These are phyloP conservation scores for Rhizopogon vinicolor DNA, from an alignment of 768 basidiomycete species.

Conservation along the genomic window DNA sequence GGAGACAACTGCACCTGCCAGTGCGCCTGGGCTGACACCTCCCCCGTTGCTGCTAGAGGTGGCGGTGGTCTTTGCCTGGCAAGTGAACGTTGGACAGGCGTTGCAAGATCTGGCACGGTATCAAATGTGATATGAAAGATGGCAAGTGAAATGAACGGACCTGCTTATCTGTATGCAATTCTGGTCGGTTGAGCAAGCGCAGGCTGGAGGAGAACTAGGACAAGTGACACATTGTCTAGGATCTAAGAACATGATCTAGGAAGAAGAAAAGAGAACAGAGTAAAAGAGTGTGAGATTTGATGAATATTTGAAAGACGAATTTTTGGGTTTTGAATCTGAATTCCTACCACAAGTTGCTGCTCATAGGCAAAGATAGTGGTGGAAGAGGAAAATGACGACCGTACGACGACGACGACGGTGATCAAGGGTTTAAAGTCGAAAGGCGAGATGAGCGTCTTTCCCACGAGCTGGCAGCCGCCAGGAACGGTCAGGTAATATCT, in stretches of 20 bases:
- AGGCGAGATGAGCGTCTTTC: not conserved
- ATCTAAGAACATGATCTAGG: slow-evolving; percentile 31
- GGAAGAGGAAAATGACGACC: slow-evolving; percentile 1
- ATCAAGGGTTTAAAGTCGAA: not conserved
- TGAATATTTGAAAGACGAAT: slow-evolving; percentile 8
- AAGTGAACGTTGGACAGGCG: slow-evolving; percentile 49
- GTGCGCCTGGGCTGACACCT: slow-evolving; percentile 61
- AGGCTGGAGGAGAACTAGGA: slow-evolving; percentile 39
- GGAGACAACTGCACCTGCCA: slow-evolving; percentile 71
- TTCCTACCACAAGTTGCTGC: slow-evolving; percentile 16
- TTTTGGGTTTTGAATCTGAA: slow-evolving; percentile 13
- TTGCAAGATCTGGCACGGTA: slow-evolving; percentile 47
- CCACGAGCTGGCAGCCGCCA: not conserved
- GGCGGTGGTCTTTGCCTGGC: slow-evolving; percentile 32
- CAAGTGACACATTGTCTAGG: slow-evolving; percentile 51
- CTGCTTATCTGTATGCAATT: slow-evolving; percentile 57
- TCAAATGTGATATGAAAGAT: slow-evolving; percentile 1
- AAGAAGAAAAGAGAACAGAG: slow-evolving; percentile 14
- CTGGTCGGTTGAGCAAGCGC: slow-evolving; percentile 52
- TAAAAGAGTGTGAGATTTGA: slow-evolving; percentile 31
- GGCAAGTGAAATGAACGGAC: slow-evolving; percentile 31
- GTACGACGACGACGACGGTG: no score
- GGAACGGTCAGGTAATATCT: not conserved
- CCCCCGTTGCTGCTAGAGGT: slow-evolving; percentile 23
- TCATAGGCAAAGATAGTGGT: slow-evolving; percentile 11